These are phyloP conservation scores for Oryza longistaminata DNA, from an alignment of 176 grass and related monocot species.

Conservation along the genomic window DNA sequence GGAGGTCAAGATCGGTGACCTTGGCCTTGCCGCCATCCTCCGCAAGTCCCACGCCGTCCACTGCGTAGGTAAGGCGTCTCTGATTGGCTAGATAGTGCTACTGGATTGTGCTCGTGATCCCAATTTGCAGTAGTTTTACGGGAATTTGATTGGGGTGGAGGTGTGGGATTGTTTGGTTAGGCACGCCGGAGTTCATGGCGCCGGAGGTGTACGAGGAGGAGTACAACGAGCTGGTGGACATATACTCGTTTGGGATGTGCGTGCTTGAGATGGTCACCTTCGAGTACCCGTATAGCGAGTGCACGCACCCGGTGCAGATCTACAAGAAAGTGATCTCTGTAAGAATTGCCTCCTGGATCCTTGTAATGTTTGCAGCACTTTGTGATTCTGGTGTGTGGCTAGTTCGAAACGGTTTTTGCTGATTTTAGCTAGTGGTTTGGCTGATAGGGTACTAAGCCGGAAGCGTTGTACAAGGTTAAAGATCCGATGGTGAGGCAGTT, in stretches of 20 bases:
- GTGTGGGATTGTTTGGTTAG: conserved; percentile 32
- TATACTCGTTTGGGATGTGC: conserved; percentile 98
- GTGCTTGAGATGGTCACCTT: conserved; percentile 97
- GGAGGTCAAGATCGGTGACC: conserved; percentile 94
- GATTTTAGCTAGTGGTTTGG: conserved; percentile 42
- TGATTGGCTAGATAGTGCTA: background rate
- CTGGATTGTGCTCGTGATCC: background rate
- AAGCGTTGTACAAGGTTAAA: conserved; percentile 74
- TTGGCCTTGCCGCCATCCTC: conserved; percentile 91
- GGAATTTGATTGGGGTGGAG: conserved; percentile 31
- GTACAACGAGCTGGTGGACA: conserved; percentile 95
- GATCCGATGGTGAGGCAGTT: conserved; percentile 74
- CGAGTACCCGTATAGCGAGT: conserved; percentile 96
- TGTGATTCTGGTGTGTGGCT: conserved; percentile 6
- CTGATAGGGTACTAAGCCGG: conserved; percentile 78
- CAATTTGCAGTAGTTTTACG: background rate
- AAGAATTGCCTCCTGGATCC: conserved; percentile 34
- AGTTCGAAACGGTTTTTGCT: conserved; percentile 26
- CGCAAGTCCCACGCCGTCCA: conserved; percentile 86
- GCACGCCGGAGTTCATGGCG: conserved; percentile 98
- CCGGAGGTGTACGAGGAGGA: conserved; percentile 97
- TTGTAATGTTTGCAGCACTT: background rate
- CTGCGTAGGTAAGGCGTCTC: conserved; percentile 62
- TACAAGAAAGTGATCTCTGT: conserved; percentile 98
- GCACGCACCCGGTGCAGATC: conserved; percentile 82